Conservation (phyloP, 228 moss, liverwort and hornwort genomes). For the Sphagnum fallax region DNA sequence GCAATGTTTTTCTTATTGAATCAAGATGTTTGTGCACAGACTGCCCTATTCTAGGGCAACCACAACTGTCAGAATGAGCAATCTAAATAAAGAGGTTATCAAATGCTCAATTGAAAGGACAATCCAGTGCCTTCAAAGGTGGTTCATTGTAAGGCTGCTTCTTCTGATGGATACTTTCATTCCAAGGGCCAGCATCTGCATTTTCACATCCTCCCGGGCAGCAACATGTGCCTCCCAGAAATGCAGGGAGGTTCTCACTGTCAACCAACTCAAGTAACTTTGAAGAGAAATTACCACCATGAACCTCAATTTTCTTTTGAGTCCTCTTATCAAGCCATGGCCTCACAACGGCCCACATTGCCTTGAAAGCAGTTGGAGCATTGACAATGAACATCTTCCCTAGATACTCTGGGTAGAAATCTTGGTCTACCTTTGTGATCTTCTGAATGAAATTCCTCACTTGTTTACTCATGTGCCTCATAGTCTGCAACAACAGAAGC, state of each 20-base stretch:
- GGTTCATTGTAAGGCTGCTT: background rate
- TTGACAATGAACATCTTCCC: slow-evolving; percentile 47
- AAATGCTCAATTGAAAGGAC: no score
- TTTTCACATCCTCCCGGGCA: slow-evolving; percentile 41
- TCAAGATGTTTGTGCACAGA: no score
- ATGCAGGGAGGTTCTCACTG: slow-evolving; percentile 36
- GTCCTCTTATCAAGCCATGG: slow-evolving; percentile 52
- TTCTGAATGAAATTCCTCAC: slow-evolving; percentile 43
- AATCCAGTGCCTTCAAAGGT: background rate
- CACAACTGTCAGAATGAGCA: no score
- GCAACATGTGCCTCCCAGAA: slow-evolving; percentile 35
- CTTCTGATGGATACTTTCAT: slow-evolving; percentile 13
- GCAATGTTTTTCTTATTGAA: no score
- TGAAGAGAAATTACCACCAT: slow-evolving; percentile 33
- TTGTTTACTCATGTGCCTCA: slow-evolving; percentile 48
- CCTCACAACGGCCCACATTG: slow-evolving; percentile 39
- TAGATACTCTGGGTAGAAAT: slow-evolving; percentile 42
- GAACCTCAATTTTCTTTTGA: slow-evolving; percentile 42
- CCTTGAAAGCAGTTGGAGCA: slow-evolving; percentile 49
- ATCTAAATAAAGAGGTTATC: no score
- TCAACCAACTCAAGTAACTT: slow-evolving; percentile 43
- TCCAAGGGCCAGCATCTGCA: slow-evolving; percentile 43
- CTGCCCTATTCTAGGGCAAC: no score
- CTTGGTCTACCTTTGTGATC: slow-evolving; percentile 44
- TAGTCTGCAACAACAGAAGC: slow-evolving; percentile 19